A percentile compares a stretch with the other conserved stretches of the same genome.
These are phyloP conservation scores for Chiua virens DNA, from an alignment of 768 basidiomycete genomes.

Conservation along the genomic window DNA sequence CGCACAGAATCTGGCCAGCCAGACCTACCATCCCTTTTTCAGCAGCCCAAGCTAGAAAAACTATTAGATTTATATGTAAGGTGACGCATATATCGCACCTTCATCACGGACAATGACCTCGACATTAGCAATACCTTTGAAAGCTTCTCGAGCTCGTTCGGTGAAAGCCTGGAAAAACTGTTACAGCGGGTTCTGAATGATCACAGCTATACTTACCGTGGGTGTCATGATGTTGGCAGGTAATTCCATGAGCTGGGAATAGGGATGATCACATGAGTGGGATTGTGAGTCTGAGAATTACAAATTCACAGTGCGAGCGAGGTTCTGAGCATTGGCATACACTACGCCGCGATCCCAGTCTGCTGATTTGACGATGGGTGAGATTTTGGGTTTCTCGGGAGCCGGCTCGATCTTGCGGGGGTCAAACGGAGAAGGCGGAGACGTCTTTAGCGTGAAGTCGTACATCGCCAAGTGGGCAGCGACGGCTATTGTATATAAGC, in stretches of 20 bases:
- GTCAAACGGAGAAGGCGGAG: constrained; percentile 63
- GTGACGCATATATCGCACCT: constrained; percentile 40
- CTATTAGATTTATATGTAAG: not conserved
- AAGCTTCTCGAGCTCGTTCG: constrained; percentile 67
- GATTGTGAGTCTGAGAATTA: not conserved
- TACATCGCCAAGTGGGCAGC: constrained; percentile 74
- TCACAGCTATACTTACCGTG: constrained; percentile 45
- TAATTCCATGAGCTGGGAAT: constrained; percentile 73
- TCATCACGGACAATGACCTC: constrained; percentile 71
- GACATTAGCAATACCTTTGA: constrained; percentile 64
- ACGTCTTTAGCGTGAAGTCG: constrained; percentile 78
- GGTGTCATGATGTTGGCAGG: constrained; percentile 88
- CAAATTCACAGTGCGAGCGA: constrained; percentile 66
- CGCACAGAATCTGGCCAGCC: not conserved
- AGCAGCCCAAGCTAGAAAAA: constrained; percentile 67
- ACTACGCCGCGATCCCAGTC: constrained; percentile 74
- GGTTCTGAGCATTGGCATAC: constrained; percentile 77
- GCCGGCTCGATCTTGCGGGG: constrained; percentile 53
- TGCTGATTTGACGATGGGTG: constrained; percentile 42
- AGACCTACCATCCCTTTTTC: constrained; percentile 74
- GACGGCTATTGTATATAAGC: constrained; percentile 50
- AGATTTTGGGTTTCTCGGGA: constrained; percentile 50
- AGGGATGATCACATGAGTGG: not conserved
- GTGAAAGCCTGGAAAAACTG: constrained; percentile 53
- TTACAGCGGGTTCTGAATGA: not conserved